These are phyloP conservation scores for Fusarium brachygibbosum DNA, from an alignment of 2,329 filamentous ascomycete species.

Conservation along the genomic window DNA sequence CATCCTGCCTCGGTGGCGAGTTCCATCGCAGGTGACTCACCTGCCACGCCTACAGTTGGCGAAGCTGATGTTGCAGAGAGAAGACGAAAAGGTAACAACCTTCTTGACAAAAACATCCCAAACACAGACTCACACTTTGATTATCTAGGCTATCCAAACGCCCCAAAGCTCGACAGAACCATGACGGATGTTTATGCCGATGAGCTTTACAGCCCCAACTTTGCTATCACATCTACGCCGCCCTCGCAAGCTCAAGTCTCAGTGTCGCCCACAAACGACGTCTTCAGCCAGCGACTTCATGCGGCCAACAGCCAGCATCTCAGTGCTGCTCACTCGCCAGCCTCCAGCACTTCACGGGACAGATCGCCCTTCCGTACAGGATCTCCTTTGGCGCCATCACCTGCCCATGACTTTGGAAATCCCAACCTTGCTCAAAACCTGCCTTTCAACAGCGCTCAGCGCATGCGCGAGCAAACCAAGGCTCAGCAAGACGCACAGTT, in stretches of 20 bases:
- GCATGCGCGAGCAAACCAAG: constrained; percentile 72
- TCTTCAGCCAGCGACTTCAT: constrained; percentile 82
- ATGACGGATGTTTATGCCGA: constrained; percentile 89
- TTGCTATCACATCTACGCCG: constrained; percentile 69
- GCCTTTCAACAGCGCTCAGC: constrained; percentile 67
- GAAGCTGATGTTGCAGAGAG: constrained; percentile 65
- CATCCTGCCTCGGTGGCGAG: constrained; percentile 70
- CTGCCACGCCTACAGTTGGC: constrained; percentile 66
- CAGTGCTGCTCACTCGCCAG: constrained; percentile 67
- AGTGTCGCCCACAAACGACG: constrained; percentile 65
- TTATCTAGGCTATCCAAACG: constrained; percentile 63
- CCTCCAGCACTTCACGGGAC: constrained; percentile 68
- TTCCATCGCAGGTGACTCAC: constrained; percentile 70
- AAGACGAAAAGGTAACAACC: constrained; percentile 67
- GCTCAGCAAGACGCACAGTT: constrained; percentile 69
- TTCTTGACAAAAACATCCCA: constrained; percentile 7
- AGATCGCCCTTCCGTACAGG: constrained; percentile 85
- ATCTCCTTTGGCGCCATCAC: constrained; percentile 69
- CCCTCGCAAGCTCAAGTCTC: constrained; percentile 62
- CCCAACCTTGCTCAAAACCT: constrained; percentile 37
- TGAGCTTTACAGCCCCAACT: constrained; percentile 83
- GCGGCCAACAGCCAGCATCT: constrained; percentile 82
- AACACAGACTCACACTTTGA: constrained; percentile 70
- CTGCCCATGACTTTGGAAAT: constrained; percentile 59
- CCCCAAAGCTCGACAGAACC: constrained; percentile 85